Evolutionary conservation across 805 yeast species (phyloP).

Genomic region (Candida ulmi): DNA sequence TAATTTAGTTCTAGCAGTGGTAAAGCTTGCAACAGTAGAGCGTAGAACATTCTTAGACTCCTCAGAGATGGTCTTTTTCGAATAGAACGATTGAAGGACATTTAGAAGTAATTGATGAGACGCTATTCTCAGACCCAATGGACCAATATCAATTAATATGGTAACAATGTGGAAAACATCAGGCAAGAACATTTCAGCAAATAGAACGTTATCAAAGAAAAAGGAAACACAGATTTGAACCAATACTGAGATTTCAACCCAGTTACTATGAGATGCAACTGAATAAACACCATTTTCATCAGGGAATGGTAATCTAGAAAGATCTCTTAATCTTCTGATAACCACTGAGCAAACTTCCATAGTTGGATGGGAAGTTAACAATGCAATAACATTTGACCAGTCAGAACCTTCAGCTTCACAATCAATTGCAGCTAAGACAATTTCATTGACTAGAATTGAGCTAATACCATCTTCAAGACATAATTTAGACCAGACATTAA

Average conservation of each 20-base stretch:
- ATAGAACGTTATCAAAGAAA: slow-evolving; percentile 62
- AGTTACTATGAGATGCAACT: slow-evolving; percentile 48
- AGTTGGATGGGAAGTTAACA: slow-evolving; percentile 63
- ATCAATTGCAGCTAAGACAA: slow-evolving; percentile 67
- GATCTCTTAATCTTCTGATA: slow-evolving; percentile 47
- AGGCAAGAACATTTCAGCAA: slow-evolving; percentile 60
- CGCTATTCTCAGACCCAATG: slow-evolving; percentile 49
- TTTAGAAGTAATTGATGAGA: slow-evolving; percentile 60
- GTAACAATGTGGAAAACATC: slow-evolving; percentile 68
- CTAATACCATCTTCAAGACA: slow-evolving; percentile 57
- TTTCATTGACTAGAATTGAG: slow-evolving; percentile 61
- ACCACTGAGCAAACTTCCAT: slow-evolving; percentile 67
- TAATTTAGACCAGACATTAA: slow-evolving; percentile 62
- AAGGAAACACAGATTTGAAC: slow-evolving; percentile 57
- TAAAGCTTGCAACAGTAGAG: slow-evolving; percentile 33
- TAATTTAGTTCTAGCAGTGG: slow-evolving; percentile 61
- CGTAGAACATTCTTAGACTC: slow-evolving; percentile 37
- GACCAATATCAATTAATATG: slow-evolving; percentile 46
- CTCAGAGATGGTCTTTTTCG: slow-evolving; percentile 45
- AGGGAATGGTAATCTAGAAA: slow-evolving; percentile 46
- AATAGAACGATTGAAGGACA: slow-evolving; percentile 61
- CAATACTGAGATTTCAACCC: slow-evolving; percentile 69
- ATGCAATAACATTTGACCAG: slow-evolving; percentile 57
- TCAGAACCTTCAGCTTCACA: slow-evolving; percentile 69
- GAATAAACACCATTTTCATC: slow-evolving; percentile 34